A percentile compares a stretch with the other conserved stretches of the same genome.
phyloP scores from a whole-genome alignment of 2,329 filamentous ascomycete species.

The Helotiales sp. region DNA sequence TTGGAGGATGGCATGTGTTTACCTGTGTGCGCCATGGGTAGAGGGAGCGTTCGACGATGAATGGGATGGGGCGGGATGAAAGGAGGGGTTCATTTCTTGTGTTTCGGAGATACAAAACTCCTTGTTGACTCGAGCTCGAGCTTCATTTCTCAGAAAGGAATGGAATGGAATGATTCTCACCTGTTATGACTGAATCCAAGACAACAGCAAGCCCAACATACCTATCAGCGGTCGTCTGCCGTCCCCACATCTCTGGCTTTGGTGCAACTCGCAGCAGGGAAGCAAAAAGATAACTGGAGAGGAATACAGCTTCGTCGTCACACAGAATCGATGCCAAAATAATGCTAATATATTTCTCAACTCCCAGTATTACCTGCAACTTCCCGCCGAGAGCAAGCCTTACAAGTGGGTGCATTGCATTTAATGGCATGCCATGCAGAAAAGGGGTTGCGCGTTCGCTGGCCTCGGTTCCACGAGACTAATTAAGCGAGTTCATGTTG shows the following conservation, averaged over 20 bases:
- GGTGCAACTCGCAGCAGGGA: background rate
- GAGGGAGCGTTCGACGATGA: background rate
- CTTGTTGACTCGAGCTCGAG: background rate
- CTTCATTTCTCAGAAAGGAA: background rate
- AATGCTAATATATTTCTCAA: background rate
- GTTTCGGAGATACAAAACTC: background rate
- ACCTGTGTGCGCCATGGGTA: background rate
- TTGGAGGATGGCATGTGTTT: background rate
- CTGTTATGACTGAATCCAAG: background rate
- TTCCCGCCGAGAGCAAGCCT: background rate
- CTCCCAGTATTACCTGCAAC: background rate
- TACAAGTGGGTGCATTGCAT: background rate
- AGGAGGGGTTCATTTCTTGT: background rate
- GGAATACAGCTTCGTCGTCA: no score
- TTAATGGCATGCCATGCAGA: background rate
- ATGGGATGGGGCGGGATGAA: background rate
- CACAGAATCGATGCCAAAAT: background rate
- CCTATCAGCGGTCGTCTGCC: background rate
- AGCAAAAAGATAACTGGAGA: background rate
- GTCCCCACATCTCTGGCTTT: background rate
- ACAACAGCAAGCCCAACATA: background rate
- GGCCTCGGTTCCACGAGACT: background rate
- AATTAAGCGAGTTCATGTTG: constrained; percentile 12
- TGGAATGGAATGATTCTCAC: background rate
- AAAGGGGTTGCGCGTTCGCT: background rate